Evolutionary conservation across 805 yeast genomes (phyloP), one percentile per base, ranked within the genome.

Genomic region (Zygosaccharomyces siamensis): DNA sequence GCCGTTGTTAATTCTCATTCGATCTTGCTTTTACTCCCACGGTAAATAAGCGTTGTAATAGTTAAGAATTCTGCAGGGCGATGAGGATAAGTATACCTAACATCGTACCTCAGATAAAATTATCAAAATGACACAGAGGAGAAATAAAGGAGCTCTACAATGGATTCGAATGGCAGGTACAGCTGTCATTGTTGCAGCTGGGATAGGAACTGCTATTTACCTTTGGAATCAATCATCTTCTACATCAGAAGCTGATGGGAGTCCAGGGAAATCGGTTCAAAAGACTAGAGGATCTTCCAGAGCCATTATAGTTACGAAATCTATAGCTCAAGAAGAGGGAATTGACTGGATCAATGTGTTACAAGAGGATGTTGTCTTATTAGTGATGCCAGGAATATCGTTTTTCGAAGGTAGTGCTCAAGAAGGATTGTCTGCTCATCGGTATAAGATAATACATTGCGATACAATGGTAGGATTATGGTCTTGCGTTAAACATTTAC

Each of bases 401-500:
- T 52, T 16, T 41, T 43, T 28, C 56, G 60, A 48, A 7, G 39
- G 48, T 3, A 46, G 46, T 30, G 46, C 58, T 10, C 48, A 70
- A 1, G 62, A 65, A 2, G 20, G 8, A 10, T 8, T 21, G 21
- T 37, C 53, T 2, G 50, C 48, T 1, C 43, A 59, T 21, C 45
- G 51, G 18, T 62, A 61, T 50, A 70, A 73, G 45, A 55, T 76
- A 10, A 73, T 80, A 2, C 67, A 66, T 41, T 76, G 81, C 43
- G 74, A 71, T n/a, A 72, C 77, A 0, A 67, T 67, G 46, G 66
- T 63, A 10, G 83, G 85, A 2, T 61, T 79, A 10, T 74, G 78
- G 67, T 79, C 81, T 32, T 70, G 81, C n/a, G 68, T 79, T 20
- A 79, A 78, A 51, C 83, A 79, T 49, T 45, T 81, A 23, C 62